Conservation (phyloP, 1,139 yeast species). For the Nakaseomyces glabratus region DNA sequence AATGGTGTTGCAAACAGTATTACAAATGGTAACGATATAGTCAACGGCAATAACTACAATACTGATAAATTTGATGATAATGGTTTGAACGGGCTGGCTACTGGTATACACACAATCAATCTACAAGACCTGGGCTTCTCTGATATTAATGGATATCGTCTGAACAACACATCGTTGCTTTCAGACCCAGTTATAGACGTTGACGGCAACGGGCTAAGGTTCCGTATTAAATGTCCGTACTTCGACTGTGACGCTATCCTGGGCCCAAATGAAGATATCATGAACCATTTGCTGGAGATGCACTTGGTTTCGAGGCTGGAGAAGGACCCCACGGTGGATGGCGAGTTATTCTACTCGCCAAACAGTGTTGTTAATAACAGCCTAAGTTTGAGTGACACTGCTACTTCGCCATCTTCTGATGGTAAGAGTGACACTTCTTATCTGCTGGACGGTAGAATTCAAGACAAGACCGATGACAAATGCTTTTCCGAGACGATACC, state of each 20-base stretch:
- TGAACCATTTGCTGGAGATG: conserved; percentile 14
- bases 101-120: not conserved
- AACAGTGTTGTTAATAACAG: not conserved
- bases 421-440: conserved; percentile 3
- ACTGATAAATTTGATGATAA: too few species aligned
- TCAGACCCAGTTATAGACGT: not conserved
- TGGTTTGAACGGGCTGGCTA: not conserved
- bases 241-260: conserved; percentile 13
- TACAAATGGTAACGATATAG: too few species aligned
- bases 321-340: not conserved
- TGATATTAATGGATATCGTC: not conserved
- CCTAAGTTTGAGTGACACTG: conserved; percentile 1
- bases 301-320: conserved; percentile 5
- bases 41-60: too few species aligned
- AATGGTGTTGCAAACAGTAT: not conserved
- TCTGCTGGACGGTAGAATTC: conserved; percentile 14
- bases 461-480: conserved; percentile 7
- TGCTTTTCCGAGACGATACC: conserved; percentile 7
- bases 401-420: conserved; percentile 3
- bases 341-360: conserved; percentile 2
- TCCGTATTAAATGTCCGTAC: conserved; percentile 16
- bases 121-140: not conserved
- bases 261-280: conserved; percentile 13
- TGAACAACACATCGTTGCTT: conserved; percentile 1
- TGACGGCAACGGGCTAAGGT: not conserved